These are phyloP conservation scores for Suhomyces bokatorum DNA, from an alignment of 1,139 yeast genomes.

Conservation along the genomic window DNA sequence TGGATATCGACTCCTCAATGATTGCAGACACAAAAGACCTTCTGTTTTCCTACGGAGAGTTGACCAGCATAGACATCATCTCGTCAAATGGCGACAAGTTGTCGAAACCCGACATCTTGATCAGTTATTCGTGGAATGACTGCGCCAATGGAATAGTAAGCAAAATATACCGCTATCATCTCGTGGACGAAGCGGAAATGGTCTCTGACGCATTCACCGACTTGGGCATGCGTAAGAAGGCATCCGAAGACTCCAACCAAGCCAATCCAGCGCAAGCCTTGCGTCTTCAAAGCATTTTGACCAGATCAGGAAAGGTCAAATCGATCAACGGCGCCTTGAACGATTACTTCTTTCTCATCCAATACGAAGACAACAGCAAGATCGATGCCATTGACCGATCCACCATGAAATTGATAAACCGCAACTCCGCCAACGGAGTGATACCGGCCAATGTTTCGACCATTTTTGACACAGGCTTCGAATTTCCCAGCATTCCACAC, in stretches of 20 bases:
- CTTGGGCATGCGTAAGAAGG: slow-evolving; percentile 32
- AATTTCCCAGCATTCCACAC: slow-evolving; percentile 32
- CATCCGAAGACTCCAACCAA: slow-evolving; percentile 5
- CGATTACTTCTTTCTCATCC: slow-evolving; percentile 27
- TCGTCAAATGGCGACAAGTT: slow-evolving; percentile 42
- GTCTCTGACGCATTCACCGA: slow-evolving; percentile 35
- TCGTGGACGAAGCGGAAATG: slow-evolving; percentile 28
- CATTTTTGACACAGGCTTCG: slow-evolving; percentile 60
- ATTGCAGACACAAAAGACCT: slow-evolving; percentile 11
- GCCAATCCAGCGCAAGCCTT: slow-evolving; percentile 15
- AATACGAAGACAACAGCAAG: slow-evolving; percentile 39
- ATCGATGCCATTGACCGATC: slow-evolving; percentile 45
- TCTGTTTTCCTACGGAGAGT: slow-evolving; percentile 14
- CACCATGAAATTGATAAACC: slow-evolving; percentile 26
- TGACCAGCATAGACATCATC: slow-evolving; percentile 38
- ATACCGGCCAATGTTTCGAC: slow-evolving; percentile 39
- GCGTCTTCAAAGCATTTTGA: slow-evolving; percentile 26
- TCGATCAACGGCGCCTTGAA: slow-evolving; percentile 24
- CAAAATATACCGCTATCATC: slow-evolving; percentile 38
- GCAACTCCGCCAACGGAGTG: slow-evolving; percentile 2
- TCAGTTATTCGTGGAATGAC: slow-evolving; percentile 32
- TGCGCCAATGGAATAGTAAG: slow-evolving; percentile 22
- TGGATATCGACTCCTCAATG: slow-evolving; percentile 21
- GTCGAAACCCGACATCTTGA: slow-evolving; percentile 38
- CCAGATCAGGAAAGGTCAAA: slow-evolving; percentile 23